These are phyloP conservation scores for Physaria fendleri DNA, from an alignment of 345 rosid species.

Conservation along the genomic window DNA sequence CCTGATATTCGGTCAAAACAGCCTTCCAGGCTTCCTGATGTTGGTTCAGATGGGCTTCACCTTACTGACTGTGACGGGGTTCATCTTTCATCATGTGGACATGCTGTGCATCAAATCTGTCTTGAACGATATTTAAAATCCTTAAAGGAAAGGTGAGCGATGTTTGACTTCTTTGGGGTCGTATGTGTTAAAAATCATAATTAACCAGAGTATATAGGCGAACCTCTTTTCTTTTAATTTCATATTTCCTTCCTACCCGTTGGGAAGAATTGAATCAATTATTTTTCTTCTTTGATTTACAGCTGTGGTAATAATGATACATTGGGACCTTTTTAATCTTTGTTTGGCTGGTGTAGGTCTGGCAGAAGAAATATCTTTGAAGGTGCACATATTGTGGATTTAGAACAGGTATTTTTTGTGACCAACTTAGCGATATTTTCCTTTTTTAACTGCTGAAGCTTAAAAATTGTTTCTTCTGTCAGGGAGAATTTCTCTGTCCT, in stretches of 20 bases:
- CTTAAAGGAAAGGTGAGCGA: conserved; percentile 67
- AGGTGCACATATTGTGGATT: conserved; percentile 83
- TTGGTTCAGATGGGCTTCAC: conserved; percentile 56
- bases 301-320: neutral
- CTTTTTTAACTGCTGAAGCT: too few relatives aligned
- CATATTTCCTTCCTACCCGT: neutral
- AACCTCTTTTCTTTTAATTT: too few relatives aligned
- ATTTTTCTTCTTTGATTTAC: neutral
- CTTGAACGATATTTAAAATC: conserved; percentile 80
- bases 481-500: conserved; percentile 99
- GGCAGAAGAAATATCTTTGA: conserved; percentile 69
- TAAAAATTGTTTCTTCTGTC: conserved; percentile 30
- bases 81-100: conserved; percentile 88
- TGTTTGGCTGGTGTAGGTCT: conserved; percentile 38
- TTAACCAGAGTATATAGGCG: conserved; percentile 3
- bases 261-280: conserved; percentile 2
- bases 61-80: conserved; percentile 83
- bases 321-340: neutral
- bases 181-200: neutral
- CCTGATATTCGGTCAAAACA: too few relatives aligned
- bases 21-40: conserved; percentile 37
- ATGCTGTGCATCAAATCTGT: conserved; percentile 93
- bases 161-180: neutral
- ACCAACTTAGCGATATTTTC: neutral
- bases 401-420: conserved; percentile 53